These are phyloP conservation scores for Russula earlei DNA, from an alignment of 768 basidiomycete genomes.

Conservation along the genomic window DNA sequence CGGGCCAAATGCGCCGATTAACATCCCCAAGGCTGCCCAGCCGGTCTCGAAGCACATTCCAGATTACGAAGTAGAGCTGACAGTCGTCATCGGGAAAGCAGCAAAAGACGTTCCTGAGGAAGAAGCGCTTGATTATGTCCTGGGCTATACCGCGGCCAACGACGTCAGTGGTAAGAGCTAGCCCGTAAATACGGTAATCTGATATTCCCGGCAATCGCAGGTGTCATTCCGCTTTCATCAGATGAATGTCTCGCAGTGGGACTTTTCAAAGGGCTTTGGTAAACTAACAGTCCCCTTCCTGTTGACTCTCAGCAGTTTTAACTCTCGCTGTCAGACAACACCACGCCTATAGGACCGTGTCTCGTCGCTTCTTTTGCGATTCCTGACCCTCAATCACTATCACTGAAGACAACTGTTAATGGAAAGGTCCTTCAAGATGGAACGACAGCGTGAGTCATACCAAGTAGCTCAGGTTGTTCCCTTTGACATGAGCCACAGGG, in stretches of 20 bases:
- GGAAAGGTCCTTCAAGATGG: constrained; percentile 64
- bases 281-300: constrained; percentile 17
- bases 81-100: constrained; percentile 73
- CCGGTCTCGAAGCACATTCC: constrained; percentile 62
- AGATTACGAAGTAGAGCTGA: constrained; percentile 77
- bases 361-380: constrained; percentile 59
- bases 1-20: constrained; percentile 56
- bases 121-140: constrained; percentile 77
- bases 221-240: constrained; percentile 81
- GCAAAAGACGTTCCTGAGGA: constrained; percentile 72
- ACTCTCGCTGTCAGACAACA: constrained; percentile 37
- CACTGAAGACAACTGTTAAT: constrained; percentile 58
- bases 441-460: constrained; percentile 53
- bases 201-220: constrained; percentile 26
- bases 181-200: not conserved
- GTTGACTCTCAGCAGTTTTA: not conserved
- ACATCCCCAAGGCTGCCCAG: constrained; percentile 58
- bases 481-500: constrained; percentile 32
- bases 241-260: constrained; percentile 75
- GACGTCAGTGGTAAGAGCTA: constrained; percentile 43
- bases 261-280: constrained; percentile 85
- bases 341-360: constrained; percentile 73
- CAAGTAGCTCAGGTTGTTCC: not conserved
- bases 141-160: constrained; percentile 74
- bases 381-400: constrained; percentile 54